Evolutionary conservation across 2,329 filamentous ascomycete species (phyloP), one percentile per base, ranked within the genome.

Genomic region (Fusarium avenaceum): DNA sequence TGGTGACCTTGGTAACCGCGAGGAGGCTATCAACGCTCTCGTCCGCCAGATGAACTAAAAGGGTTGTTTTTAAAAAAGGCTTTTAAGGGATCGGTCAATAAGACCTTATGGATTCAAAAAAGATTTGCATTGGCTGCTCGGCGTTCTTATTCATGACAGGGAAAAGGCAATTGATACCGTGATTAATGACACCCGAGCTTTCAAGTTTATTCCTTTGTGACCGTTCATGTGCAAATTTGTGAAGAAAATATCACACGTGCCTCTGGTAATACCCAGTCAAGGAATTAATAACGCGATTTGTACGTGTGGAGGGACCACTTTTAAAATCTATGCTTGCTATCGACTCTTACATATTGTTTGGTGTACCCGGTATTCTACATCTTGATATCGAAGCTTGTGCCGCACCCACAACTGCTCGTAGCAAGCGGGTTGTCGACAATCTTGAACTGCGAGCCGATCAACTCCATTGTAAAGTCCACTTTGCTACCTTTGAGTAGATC

Each of bases 31-130:
- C 90, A 98, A 98, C 85, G 87, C 84, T 78, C 89, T 98, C 80
- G 92, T 99, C 87, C 90, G 93, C 84, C 93, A 97, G 87, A 98
- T 98, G 96, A 98, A 98, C 90, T 99, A 96, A 71, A 53, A 51
- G n/a, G 61, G 44, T 50, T 65, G 24, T 45, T 50, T 28, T 52
- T 20, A 53, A 56, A 65, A 70, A 72, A 50, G 55, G 59, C 57
- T 61, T 68, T 70, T 52, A 71, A 63, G 69, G 74, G 63, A 70
- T 61, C 70, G 72, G 73, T 75, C 63, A 65, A 57, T 74, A 71
- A 69, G 71, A 73, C 55, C 67, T 57, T 43, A 70, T 38, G 67
- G 67, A 70, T 72, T 63, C 67, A 76, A 76, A 78, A 76, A 74
- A 72, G 54, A 67, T 59, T 50, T 74, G 76, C 76, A 80, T 72